phyloP scores from a whole-genome alignment of 129 eudicot species.

The Sambucus nigra region DNA sequence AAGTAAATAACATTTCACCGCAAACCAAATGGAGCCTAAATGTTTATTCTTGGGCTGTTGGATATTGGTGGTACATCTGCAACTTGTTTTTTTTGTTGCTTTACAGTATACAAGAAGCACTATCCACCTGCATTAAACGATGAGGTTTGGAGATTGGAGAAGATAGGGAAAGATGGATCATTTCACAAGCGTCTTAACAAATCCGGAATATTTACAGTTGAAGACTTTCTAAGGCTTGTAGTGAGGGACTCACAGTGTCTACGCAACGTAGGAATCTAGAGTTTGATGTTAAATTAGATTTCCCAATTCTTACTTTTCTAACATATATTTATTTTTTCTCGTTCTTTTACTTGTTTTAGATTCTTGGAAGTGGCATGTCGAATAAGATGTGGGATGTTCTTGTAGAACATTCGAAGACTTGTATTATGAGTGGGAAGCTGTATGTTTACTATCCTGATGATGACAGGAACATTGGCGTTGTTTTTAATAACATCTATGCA shows the following conservation, averaged over 20 bases:
- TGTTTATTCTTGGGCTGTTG: neutral
- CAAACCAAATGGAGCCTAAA: too few relatives aligned
- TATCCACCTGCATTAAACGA: conserved; percentile 89
- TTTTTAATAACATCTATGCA: conserved; percentile 81
- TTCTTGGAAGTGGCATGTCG: conserved; percentile 98
- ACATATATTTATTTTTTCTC: neutral
- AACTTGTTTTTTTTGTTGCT: conserved; percentile 8
- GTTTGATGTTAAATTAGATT: neutral
- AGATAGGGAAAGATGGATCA: conserved; percentile 98
- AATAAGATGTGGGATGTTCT: conserved; percentile 99
- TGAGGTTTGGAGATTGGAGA: conserved; percentile 98
- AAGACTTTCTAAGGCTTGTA: conserved; percentile 85
- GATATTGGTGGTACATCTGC: neutral
- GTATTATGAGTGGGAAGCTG: conserved; percentile 80
- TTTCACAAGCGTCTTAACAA: conserved; percentile 91
- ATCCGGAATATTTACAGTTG: conserved; percentile 66
- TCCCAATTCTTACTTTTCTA: neutral
- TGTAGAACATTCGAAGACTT: conserved; percentile 91
- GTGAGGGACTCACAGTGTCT: conserved; percentile 82
- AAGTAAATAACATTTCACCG: neutral
- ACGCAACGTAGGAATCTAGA: conserved; percentile 52
- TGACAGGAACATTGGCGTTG: conserved; percentile 70
- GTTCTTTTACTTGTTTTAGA: conserved; percentile 26
- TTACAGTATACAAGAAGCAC: conserved; percentile 95
- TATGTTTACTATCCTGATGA: conserved; percentile 87